These are phyloP conservation scores for Boletus holoroseus DNA, from an alignment of 1,284 basidiomycete genomes.

Conservation along the genomic window DNA sequence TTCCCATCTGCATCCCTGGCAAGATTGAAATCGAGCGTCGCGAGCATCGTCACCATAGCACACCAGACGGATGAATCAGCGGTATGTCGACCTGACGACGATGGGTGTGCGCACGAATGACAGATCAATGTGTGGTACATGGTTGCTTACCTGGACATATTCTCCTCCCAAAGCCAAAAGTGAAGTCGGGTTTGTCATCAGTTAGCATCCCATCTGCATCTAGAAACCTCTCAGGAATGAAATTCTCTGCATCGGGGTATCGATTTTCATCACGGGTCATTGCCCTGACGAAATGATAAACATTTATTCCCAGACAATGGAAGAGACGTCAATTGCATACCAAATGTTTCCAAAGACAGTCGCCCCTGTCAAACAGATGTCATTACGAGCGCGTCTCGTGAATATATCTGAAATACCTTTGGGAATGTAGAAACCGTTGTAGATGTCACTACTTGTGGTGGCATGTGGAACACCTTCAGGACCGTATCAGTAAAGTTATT, in stretches of 20 bases:
- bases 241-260: conserved; percentile 21
- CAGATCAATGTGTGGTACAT: no score
- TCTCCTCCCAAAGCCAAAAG: conserved; percentile 28
- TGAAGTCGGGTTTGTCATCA: conserved; percentile 13
- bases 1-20: conserved; percentile 18
- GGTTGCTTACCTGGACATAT: conserved; percentile 18
- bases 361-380: conserved; percentile 7
- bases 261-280: conserved; percentile 24
- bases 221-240: conserved; percentile 27
- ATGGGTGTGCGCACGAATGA: neutral
- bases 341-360: conserved; percentile 25
- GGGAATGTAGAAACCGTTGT: no score
- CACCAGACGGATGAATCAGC: conserved; percentile 21
- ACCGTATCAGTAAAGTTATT: no score
- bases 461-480: no score
- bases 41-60: conserved; percentile 24
- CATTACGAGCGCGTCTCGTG: neutral
- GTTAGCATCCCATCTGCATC: conserved; percentile 17
- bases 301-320: no score
- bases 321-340: conserved; percentile 3
- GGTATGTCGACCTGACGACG: conserved; percentile 14
- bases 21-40: conserved; percentile 22
- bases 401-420: no score
- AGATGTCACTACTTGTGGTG: no score
- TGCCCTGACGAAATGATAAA: no score